Base-by-base conservation (phyloP, 2,329 filamentous ascomycete genomes). In the Pseudogymnoascus sp. region DNA sequence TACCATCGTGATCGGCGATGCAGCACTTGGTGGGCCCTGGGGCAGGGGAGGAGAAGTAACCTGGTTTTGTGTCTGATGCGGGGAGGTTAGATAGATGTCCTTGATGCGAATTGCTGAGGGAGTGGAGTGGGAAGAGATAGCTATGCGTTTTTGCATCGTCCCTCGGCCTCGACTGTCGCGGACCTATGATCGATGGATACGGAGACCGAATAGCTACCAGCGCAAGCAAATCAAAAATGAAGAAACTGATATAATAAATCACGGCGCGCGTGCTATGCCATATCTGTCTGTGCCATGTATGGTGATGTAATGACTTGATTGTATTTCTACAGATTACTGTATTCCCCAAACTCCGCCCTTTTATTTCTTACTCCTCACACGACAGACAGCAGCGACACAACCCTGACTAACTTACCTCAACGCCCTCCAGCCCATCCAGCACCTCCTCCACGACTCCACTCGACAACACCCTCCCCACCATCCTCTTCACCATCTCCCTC, bases 371-470 rank as follows among this genome's bases (percentile, higher is more conserved):
- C 23, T 6, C 23, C 15, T 19, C 21, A 29, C 5, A 23, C 21
- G 42, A 46, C 42, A 46, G 21, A 46, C 42, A 46, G 21, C 13
- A 26, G 5, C 2, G 13, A 46, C 13, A 46, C 53, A 10, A 17
- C 2, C 50, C 53, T 4, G 4, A n/a, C 29, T 78, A 88, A 67
- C 80, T 78, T 75, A 90, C 76, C 66, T 92, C 88, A 50, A 95
- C 90, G 17, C 82, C 85, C 66, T 93, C 88, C 68, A 97, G 76
- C 0, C 89, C 93, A 66, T 88, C 86, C 72, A 97, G 79, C 5
- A 97, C 89, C 75, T 97, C 93, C 68, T 93, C 87, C 3, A 89
- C 91, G 29, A 97, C 88, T 35, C 92, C 91, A 0, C 89, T 89
- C 72, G 89, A 85, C 64, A 96, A 75, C 33, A 92, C 89, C 73